Evolutionary conservation across 352 stramenopile species (phyloP), one percentile per base, ranked within the genome.

Genomic region (Phytophthora ohioensis): DNA sequence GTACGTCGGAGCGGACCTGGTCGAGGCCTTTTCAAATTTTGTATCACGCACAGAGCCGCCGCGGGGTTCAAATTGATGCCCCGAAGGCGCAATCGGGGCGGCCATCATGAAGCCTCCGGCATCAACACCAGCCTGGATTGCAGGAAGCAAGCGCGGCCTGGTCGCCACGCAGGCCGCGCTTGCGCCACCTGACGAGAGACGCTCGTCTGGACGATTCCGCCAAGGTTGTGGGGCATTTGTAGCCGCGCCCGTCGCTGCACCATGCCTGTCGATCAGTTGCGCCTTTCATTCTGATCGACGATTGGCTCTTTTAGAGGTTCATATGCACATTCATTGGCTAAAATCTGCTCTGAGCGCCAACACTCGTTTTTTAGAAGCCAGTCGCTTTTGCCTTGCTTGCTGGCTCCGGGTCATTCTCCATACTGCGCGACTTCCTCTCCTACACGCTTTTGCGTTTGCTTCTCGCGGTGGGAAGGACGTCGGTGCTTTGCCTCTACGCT

Each of bases 311-410:
- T 2, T 4, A 17, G 13, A 30, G n/a, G 11, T 21, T 32, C 3
- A 32, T 3, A 1, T 4, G 12, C 3, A 4, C n/a, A 13, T 27
- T 12, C 2, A 73, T 79, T 79, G 67, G 72, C n/a, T 17, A 36
- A 73, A 74, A 76, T 12, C 6, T 17, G 3, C 15, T 34, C 21
- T 38, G 30, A 43, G 17, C 34, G 12, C 9, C 54, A 61, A 58
- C 63, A 51, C 45, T 36, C 35, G 71, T 39, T 72, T 57, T 67
- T 57, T 72, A 79, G 66, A 79, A 73, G 67, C 66, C 72, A 75
- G 67, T 75, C 51, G 51, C 51, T 67, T 66, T 69, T 52, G 34
- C 34, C 21, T 15, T 46, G 12, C 35, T 12, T 27, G 43, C 42
- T 54, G 21, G 36, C 52, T 71, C 61, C 42, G 46, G 27, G 53